Evolutionary conservation across 2,329 filamentous ascomycete genomes (phyloP).

Genomic region (Neonectria magnoliae): DNA sequence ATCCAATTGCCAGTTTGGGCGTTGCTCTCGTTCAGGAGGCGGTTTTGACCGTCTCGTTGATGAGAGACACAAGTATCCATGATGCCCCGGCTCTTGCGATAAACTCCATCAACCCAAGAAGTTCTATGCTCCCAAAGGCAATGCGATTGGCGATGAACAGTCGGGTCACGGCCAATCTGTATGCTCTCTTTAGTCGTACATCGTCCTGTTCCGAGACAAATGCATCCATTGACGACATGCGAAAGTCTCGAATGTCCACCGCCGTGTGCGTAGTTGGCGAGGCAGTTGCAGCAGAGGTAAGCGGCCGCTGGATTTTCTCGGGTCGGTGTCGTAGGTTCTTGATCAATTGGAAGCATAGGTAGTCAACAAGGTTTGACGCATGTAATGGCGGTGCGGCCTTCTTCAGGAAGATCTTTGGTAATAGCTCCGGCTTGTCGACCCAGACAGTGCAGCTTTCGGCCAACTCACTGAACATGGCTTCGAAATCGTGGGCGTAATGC

Average conservation of each 20-base stretch:
- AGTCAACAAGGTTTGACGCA: constrained; percentile 50
- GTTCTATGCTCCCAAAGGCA: constrained; percentile 48
- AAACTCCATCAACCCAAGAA: constrained; percentile 45
- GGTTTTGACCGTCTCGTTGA: background rate
- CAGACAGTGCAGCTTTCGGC: constrained; percentile 67
- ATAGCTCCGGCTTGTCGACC: constrained; percentile 63
- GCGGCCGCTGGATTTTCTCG: constrained; percentile 51
- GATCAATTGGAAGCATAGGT: constrained; percentile 55
- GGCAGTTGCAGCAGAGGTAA: constrained; percentile 50
- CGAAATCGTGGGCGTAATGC: constrained; percentile 69
- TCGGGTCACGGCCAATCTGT: constrained; percentile 51
- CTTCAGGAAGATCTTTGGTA: constrained; percentile 58
- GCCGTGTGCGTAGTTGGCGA: constrained; percentile 14
- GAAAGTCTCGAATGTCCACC: constrained; percentile 58
- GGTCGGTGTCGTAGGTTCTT: constrained; percentile 56
- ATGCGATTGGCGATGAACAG: constrained; percentile 57
- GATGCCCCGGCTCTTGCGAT: constrained; percentile 46
- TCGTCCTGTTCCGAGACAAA: constrained; percentile 54
- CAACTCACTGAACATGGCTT: constrained; percentile 70
- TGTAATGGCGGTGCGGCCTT: constrained; percentile 49
- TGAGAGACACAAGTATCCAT: constrained; percentile 44
- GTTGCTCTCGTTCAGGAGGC: background rate
- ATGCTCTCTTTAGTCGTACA: constrained; percentile 42
- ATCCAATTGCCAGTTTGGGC: constrained; percentile 11
- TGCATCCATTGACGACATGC: constrained; percentile 62